Evolutionary conservation across 1,139 yeast genomes (phyloP).

Genomic region (Hemisphaericaspora subhashii): DNA sequence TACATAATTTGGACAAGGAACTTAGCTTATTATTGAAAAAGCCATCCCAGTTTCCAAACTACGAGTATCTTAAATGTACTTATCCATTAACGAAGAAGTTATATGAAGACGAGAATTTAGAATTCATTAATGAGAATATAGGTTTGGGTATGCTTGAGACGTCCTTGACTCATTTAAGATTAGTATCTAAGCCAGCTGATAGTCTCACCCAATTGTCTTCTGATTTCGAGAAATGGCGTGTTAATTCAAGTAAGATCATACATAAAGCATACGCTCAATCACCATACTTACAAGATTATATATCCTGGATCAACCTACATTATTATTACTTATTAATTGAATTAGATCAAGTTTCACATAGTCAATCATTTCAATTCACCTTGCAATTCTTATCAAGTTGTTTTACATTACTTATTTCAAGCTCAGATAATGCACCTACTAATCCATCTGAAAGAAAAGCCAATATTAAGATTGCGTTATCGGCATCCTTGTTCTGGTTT

Average conservation of each 20-base stretch:
- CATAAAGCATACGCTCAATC: slow-evolving; percentile 26
- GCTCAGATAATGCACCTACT: slow-evolving; percentile 10
- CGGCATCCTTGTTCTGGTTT: slow-evolving; percentile 31
- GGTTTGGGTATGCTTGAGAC: slow-evolving; percentile 22
- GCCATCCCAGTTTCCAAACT: slow-evolving; percentile 37
- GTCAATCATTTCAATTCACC: slow-evolving; percentile 42
- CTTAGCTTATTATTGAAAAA: slow-evolving; percentile 31
- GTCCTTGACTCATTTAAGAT: slow-evolving; percentile 19
- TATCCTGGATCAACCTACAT: slow-evolving; percentile 35
- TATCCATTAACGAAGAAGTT: slow-evolving; percentile 14
- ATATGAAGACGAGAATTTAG: slow-evolving; percentile 21
- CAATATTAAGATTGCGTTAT: slow-evolving; percentile 11
- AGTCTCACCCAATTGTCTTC: slow-evolving; percentile 19
- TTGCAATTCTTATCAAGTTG: slow-evolving; percentile 44
- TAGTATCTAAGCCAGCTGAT: slow-evolving; percentile 8
- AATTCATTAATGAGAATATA: slow-evolving; percentile 23
- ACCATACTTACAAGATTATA: slow-evolving; percentile 31
- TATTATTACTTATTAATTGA: slow-evolving; percentile 43
- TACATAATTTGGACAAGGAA: slow-evolving; percentile 42
- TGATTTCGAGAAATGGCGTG: slow-evolving; percentile 40
- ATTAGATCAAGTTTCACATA: slow-evolving; percentile 39
- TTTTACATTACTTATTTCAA: slow-evolving; percentile 30
- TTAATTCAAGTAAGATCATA: slow-evolving; percentile 27
- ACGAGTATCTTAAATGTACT: slow-evolving; percentile 19
- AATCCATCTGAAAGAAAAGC: slow-evolving; percentile 6